Base-by-base conservation (phyloP, 192 early-diverging fungal species). In the Podila horticola region DNA sequence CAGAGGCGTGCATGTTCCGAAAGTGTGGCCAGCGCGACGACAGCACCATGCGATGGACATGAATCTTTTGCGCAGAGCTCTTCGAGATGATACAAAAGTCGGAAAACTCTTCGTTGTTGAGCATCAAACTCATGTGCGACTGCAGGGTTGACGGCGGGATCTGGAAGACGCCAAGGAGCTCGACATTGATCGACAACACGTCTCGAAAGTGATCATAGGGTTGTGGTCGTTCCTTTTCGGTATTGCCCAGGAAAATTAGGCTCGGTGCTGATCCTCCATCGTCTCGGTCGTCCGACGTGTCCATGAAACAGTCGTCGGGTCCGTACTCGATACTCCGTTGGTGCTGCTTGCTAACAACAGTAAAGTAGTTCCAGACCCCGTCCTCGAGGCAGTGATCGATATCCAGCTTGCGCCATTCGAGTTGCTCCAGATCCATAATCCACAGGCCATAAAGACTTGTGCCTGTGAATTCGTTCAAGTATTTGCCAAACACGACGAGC, bases 21-120 rank as follows among this genome's bases (percentile, higher is more conserved):
- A 90, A 91, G 65, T 90, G 86, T 11, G 89, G 85, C 90, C 90
- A 91, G n/a, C 90, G 86, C 13, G 86, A 69, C 20, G 84, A 75
- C 1, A 91, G 67, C 15, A 91, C 79, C 58, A 90, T 85, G 31
- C 85, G 79, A 38, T 91, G 90, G 3, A 84, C 90, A 19, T 82
- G 86, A 45, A 91, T 89, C 51, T 83, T 75, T 49, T 68, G 82
- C 2, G 68, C 55, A 19, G 71, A 73, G 41, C 69, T 82, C 11
- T 86, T 49, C 0, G 85, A 67, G 17, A 75, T 66, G 30, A 91
- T 86, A 1, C 67, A 71, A 71, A 91, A 91, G 72, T 91, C 90
- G 0, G 88, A 84, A 49, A 90, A 81, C 62, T 91, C 88, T 26
- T 82, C 81, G 15, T 82, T 82, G 49, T 87, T 72, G 36, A 90